Percentiles rank a stretch among this genome's conserved stretches.
These are phyloP conservation scores for Serendipita sp. DNA, from an alignment of 768 basidiomycete genomes.

Conservation along the genomic window DNA sequence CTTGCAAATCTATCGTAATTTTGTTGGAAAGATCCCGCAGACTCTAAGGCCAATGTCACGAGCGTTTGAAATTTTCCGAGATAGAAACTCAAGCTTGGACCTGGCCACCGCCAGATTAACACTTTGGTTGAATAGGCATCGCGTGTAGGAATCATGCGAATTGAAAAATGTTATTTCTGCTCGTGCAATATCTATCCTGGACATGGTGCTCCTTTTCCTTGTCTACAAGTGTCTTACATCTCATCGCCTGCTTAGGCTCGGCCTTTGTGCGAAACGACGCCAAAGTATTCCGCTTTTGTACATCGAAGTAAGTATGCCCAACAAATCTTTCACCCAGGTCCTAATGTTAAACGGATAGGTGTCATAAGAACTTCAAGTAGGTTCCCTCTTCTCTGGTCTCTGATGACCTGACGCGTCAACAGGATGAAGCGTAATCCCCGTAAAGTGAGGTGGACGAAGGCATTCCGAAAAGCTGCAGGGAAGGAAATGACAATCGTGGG, in stretches of 20 bases:
- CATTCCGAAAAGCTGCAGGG: conserved; percentile 94
- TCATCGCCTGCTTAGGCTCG: conserved; percentile 34
- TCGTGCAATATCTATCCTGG: conserved; percentile 94
- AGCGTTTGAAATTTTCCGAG: too few relatives aligned
- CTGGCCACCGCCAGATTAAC: neutral
- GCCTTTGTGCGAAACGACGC: conserved; percentile 97
- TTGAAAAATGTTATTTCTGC: conserved; percentile 98
- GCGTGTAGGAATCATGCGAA: conserved; percentile 42
- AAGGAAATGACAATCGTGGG: conserved; percentile 98
- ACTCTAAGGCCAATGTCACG: too few relatives aligned
- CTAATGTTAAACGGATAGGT: conserved; percentile 32
- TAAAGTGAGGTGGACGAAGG: conserved; percentile 98
- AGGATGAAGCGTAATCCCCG: conserved; percentile 99
- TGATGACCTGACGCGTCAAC: conserved; percentile 1
- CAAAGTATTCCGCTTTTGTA: conserved; percentile 95
- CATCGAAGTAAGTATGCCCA: conserved; percentile 58
- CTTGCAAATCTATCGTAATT: too few relatives aligned
- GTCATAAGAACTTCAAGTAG: conserved; percentile 99
- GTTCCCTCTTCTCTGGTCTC: neutral
- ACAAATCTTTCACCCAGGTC: neutral
- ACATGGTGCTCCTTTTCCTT: conserved; percentile 41
- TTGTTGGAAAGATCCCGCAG: too few relatives aligned
- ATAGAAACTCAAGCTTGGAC: neutral
- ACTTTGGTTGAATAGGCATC: neutral
- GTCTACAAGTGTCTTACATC: neutral